Percentiles rank a stretch among this genome's conserved stretches.
phyloP scores from a whole-genome alignment of 2,329 filamentous ascomycete species.

The Sphaerulina populicola region DNA sequence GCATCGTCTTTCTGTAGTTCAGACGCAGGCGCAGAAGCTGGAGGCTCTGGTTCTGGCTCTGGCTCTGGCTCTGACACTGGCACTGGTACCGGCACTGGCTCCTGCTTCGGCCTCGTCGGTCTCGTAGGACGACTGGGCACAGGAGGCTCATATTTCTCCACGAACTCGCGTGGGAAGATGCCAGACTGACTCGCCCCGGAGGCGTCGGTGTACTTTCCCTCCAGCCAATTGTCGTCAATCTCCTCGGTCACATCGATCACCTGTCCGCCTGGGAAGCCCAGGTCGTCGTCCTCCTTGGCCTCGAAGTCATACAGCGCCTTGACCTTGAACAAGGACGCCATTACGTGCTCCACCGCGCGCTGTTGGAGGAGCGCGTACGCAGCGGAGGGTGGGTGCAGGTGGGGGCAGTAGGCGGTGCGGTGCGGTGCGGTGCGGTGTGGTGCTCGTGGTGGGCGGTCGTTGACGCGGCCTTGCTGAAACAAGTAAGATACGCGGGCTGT shows the following conservation, averaged over 20 bases:
- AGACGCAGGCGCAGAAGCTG: slow-evolving; percentile 23
- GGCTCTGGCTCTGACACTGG: slow-evolving; percentile 52
- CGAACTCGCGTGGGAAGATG: slow-evolving; percentile 93
- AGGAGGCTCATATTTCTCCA: slow-evolving; percentile 88
- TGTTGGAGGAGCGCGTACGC: background rate
- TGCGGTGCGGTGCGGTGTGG: no score
- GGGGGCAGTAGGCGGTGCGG: background rate
- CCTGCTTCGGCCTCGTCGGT: slow-evolving; percentile 59
- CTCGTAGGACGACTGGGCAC: slow-evolving; percentile 79
- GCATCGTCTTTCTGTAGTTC: slow-evolving; percentile 16
- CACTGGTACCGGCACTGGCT: slow-evolving; percentile 30
- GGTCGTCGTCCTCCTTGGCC: slow-evolving; percentile 89
- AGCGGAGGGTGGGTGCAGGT: background rate
- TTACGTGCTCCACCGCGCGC: slow-evolving; percentile 4
- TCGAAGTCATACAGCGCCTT: slow-evolving; percentile 92
- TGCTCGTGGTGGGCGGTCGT: slow-evolving; percentile 1
- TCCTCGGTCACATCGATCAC: slow-evolving; percentile 88
- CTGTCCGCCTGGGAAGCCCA: slow-evolving; percentile 75
- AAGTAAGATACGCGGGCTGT: slow-evolving; percentile 1
- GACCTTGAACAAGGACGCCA: slow-evolving; percentile 65
- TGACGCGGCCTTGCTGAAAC: slow-evolving; percentile 9
- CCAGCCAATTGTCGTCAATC: slow-evolving; percentile 91
- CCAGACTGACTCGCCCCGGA: slow-evolving; percentile 68
- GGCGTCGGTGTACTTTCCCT: slow-evolving; percentile 74
- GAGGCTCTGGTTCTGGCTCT: slow-evolving; percentile 14